Conservation (phyloP, 805 yeast species). For the Clavispora vitiphila region DNA sequence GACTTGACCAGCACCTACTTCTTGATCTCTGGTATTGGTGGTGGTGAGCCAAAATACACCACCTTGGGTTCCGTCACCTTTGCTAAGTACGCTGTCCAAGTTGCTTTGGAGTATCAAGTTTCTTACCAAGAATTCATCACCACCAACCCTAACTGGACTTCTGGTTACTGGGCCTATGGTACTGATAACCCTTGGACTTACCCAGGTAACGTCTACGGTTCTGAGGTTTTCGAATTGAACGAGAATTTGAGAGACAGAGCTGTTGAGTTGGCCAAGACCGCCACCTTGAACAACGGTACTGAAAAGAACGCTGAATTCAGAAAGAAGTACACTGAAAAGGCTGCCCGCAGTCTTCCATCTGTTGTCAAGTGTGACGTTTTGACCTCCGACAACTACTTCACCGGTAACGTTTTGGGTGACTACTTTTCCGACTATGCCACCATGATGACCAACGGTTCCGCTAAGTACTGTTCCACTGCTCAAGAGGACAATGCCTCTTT, state of each 20-base stretch:
- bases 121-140: constrained; percentile 35
- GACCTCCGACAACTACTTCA: constrained; percentile 58
- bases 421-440: constrained; percentile 44
- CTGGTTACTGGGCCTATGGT: constrained; percentile 57
- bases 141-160: constrained; percentile 46
- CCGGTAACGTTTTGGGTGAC: constrained; percentile 48
- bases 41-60: constrained; percentile 52
- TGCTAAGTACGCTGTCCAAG: constrained; percentile 58
- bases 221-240: constrained; percentile 62
- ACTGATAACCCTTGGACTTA: constrained; percentile 44
- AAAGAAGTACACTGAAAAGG: constrained; percentile 42
- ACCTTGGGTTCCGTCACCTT: constrained; percentile 59
- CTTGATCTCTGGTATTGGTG: constrained; percentile 62
- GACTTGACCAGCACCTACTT: constrained; percentile 59
- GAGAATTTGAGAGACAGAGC: constrained; percentile 56
- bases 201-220: constrained; percentile 55
- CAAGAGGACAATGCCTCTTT: constrained; percentile 67
- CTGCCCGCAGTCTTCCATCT: constrained; percentile 46
- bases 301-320: constrained; percentile 41
- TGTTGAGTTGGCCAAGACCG: constrained; percentile 44
- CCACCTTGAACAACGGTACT: constrained; percentile 42
- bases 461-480: constrained; percentile 54
- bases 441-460: constrained; percentile 55
- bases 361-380: constrained; percentile 53
- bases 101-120: constrained; percentile 54